A percentile compares a stretch with the other conserved stretches of the same genome.
Evolutionary conservation across 2,329 filamentous ascomycete species (phyloP).

Genomic region (Monosporascus sp.): DNA sequence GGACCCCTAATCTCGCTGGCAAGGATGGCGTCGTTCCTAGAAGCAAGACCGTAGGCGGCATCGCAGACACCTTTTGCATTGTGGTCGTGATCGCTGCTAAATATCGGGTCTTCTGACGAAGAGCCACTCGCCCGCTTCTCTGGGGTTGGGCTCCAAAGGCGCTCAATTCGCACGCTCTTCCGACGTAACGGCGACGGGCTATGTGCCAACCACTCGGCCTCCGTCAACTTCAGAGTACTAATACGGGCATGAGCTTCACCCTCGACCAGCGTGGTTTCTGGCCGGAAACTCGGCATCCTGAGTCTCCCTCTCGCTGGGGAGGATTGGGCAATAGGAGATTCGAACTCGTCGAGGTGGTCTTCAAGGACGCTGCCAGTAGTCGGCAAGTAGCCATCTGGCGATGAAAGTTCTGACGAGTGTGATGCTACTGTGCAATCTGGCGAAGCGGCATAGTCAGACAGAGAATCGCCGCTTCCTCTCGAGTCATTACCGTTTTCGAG

Average conservation of each 20-base stretch:
- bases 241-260: conserved; percentile 2
- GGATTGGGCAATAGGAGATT: conserved; percentile 14
- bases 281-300: conserved; percentile 5
- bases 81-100: neutral
- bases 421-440: conserved; percentile 17
- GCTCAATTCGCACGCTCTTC: conserved; percentile 5
- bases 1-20: conserved; percentile 1
- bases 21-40: neutral
- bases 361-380: conserved; percentile 26
- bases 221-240: conserved; percentile 16
- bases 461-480: conserved; percentile 14
- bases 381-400: conserved; percentile 22
- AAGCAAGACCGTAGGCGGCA: neutral
- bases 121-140: conserved; percentile 8
- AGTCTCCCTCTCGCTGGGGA: conserved; percentile 8
- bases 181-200: conserved; percentile 20
- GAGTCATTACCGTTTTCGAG: conserved; percentile 7
- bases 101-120: neutral
- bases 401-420: conserved; percentile 17
- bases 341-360: conserved; percentile 21
- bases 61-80: neutral
- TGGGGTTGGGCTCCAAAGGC: conserved; percentile 16
- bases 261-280: conserved; percentile 4
- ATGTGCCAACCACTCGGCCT: conserved; percentile 26
- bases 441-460: conserved; percentile 25